Evolutionary conservation across 78 protist species (phyloP).

Genomic region (Chrysochromulina tobinii): DNA sequence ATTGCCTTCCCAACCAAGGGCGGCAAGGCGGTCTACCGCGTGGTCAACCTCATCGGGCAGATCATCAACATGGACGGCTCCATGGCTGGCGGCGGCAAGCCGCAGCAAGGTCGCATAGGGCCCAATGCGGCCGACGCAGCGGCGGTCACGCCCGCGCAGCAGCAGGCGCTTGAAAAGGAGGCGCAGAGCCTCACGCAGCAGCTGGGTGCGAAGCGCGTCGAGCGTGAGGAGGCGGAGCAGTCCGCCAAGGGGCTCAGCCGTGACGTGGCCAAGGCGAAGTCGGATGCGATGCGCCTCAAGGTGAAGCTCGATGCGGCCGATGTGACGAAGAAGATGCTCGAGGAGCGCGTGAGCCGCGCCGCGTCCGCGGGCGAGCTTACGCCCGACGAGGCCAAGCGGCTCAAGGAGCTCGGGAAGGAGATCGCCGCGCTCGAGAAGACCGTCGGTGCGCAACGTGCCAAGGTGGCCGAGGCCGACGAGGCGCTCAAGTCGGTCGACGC

Average conservation of each 20-base stretch:
- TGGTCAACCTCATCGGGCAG: conserved; percentile 95
- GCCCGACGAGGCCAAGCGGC: background rate
- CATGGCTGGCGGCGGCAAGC: conserved; percentile 95
- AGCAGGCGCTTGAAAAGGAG: background rate
- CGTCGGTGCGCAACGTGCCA: background rate
- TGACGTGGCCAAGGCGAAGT: background rate
- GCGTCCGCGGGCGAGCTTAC: background rate
- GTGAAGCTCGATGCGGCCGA: background rate
- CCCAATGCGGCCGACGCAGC: background rate
- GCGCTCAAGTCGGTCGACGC: conserved; percentile 54
- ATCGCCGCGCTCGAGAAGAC: background rate
- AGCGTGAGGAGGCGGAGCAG: background rate
- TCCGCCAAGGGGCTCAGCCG: background rate
- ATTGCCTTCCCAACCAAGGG: conserved; percentile 66
- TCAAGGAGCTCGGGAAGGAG: background rate
- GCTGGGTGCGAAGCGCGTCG: background rate
- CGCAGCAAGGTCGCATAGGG: conserved; percentile 73
- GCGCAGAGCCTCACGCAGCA: background rate
- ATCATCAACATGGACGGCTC: conserved; percentile 95
- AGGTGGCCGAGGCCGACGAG: background rate
- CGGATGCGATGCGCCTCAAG: background rate
- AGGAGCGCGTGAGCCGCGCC: background rate
- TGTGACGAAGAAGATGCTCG: background rate
- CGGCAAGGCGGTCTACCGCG: conserved; percentile 71
- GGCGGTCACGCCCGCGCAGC: background rate